Percentiles rank a stretch among this genome's conserved stretches.
Conservation (phyloP, 352 stramenopile species). For the Poterioochromonas sp. region DNA sequence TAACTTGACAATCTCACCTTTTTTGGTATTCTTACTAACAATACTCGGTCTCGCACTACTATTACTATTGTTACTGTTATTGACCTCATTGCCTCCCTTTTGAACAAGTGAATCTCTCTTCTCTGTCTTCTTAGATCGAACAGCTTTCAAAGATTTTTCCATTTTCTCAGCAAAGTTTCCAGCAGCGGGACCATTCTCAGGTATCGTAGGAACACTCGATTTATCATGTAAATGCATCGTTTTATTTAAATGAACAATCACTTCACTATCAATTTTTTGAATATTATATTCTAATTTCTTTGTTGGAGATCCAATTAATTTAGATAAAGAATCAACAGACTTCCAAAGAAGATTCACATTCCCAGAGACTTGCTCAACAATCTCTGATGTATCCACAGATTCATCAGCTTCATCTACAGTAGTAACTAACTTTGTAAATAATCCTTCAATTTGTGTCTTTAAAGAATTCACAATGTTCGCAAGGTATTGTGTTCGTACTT, state of each 20-base stretch:
- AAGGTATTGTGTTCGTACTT: slow-evolving; percentile 10
- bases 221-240: not conserved
- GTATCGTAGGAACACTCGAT: too few relatives aligned
- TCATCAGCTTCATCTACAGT: not conserved
- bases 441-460: not conserved
- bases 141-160: too few relatives aligned
- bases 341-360: slow-evolving; percentile 13
- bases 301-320: not conserved
- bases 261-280: slow-evolving; percentile 14
- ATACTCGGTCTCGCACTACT: too few relatives aligned
- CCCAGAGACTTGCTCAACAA: not conserved
- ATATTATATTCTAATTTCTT: not conserved
- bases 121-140: too few relatives aligned
- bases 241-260: slow-evolving; percentile 21
- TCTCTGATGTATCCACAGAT: not conserved
- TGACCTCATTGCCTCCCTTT: too few relatives aligned
- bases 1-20: too few relatives aligned
- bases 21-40: too few relatives aligned
- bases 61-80: too few relatives aligned
- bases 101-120: too few relatives aligned
- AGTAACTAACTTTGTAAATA: not conserved
- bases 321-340: not conserved
- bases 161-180: slow-evolving; percentile 5
- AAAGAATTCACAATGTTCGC: not conserved
- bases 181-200: too few relatives aligned